phyloP scores from a whole-genome alignment of 1,139 yeast species.

The Yamadazyma kanchanaburiensis region DNA sequence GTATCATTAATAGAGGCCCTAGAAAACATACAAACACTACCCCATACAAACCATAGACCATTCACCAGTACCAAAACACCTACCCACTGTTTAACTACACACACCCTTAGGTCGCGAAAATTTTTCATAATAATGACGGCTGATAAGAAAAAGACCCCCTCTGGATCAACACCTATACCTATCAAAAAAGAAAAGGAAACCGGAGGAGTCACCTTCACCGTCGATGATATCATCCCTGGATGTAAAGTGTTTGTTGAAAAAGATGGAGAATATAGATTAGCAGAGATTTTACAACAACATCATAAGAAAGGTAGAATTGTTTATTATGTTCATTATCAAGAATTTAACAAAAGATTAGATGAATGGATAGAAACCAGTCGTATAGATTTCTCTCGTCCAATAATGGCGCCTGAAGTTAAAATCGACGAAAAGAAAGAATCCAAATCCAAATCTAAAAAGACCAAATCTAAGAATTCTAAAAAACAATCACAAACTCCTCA shows the following conservation, averaged over 20 bases:
- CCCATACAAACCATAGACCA: no score
- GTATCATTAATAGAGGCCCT: no score
- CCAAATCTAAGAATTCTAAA: constrained; percentile 19
- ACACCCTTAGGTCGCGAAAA: no score
- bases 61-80: no score
- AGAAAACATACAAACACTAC: no score
- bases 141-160: constrained; percentile 4
- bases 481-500: constrained; percentile 14
- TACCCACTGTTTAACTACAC: no score
- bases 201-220: constrained; percentile 18
- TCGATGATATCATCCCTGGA: constrained; percentile 60
- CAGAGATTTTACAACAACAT: constrained; percentile 82
- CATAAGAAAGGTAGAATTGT: constrained; percentile 71
- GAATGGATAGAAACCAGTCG: constrained; percentile 83
- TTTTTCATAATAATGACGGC: constrained; percentile 1
- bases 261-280: constrained; percentile 75
- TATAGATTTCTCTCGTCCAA: constrained; percentile 65
- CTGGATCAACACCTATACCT: constrained; percentile 10
- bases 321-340: constrained; percentile 91
- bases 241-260: constrained; percentile 80
- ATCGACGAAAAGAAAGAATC: constrained; percentile 41
- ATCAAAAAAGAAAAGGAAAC: constrained; percentile 13
- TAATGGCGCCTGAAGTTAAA: constrained; percentile 69
- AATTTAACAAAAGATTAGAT: constrained; percentile 84
- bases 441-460: constrained; percentile 22